These are phyloP conservation scores for Fragaria nilgerrensis DNA, from an alignment of 306 rosid genomes.

Conservation along the genomic window DNA sequence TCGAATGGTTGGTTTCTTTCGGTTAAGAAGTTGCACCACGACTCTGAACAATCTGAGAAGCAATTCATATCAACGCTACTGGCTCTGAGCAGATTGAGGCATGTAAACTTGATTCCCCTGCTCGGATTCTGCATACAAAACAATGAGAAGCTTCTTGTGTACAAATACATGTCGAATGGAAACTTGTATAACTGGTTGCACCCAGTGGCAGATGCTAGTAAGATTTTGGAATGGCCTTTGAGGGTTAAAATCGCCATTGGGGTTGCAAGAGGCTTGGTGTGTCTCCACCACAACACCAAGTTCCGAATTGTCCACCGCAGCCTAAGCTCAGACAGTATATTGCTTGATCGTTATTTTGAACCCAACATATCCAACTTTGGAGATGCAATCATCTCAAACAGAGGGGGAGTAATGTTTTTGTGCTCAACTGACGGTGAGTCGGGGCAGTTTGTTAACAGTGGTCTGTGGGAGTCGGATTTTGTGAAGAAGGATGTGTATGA, in stretches of 20 bases:
- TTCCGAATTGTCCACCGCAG: constrained; percentile 18
- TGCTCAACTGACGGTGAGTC: constrained; percentile 15
- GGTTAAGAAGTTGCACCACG: too few relatives aligned
- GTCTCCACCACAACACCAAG: constrained; percentile 19
- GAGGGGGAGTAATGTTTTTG: constrained; percentile 21
- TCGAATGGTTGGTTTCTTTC: too few relatives aligned
- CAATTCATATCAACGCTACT: too few relatives aligned
- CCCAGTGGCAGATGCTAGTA: neutral
- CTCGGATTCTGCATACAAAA: constrained; percentile 18
- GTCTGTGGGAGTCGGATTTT: constrained; percentile 15
- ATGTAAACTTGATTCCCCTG: too few relatives aligned
- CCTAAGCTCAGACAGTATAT: neutral
- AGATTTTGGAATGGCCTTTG: constrained; percentile 21
- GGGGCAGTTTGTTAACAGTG: neutral
- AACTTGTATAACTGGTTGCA: constrained; percentile 20
- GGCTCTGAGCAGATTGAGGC: too few relatives aligned
- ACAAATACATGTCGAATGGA: constrained; percentile 22
- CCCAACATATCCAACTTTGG: constrained; percentile 22
- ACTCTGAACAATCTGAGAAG: too few relatives aligned
- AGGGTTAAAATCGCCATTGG: constrained; percentile 17
- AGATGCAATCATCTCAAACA: neutral
- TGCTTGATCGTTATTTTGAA: constrained; percentile 7
- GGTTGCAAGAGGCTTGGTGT: constrained; percentile 15
- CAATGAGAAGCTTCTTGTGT: constrained; percentile 18
- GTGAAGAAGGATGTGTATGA: constrained; percentile 22